These are phyloP conservation scores for Closterium sp. DNA, from an alignment of 139 green algal genomes.

Conservation along the genomic window DNA sequence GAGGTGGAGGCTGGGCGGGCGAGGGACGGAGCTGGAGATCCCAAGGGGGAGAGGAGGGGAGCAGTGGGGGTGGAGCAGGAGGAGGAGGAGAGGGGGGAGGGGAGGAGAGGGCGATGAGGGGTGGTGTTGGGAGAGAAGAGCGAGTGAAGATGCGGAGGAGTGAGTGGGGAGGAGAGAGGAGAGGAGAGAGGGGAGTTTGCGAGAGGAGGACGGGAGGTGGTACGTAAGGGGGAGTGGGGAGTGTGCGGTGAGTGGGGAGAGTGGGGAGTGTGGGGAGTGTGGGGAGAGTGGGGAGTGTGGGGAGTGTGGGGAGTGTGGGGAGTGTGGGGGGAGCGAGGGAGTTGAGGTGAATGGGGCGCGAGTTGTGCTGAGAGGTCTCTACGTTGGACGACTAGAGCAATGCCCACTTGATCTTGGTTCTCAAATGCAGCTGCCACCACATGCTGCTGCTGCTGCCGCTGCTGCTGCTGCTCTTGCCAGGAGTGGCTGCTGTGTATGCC, in stretches of 20 bases:
- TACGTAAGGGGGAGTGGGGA: not conserved
- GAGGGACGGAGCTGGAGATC: not conserved
- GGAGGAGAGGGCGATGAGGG: not conserved
- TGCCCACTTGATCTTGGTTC: no score
- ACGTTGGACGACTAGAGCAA: no score
- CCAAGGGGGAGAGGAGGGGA: not conserved
- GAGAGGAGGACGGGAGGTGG: not conserved
- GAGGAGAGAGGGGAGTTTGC: not conserved
- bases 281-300: not conserved
- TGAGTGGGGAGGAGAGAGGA: not conserved
- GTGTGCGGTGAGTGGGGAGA: no score
- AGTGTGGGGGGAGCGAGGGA: not conserved
- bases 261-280: not conserved
- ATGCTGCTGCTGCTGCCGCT: no score
- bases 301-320: no score
- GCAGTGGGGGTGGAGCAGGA: not conserved
- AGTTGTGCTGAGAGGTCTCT: not conserved
- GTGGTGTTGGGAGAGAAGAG: not conserved
- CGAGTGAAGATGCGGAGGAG: not conserved
- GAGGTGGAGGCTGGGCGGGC: not conserved
- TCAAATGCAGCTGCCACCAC: no score
- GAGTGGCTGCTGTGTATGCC: no score
- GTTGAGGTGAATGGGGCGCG: not conserved
- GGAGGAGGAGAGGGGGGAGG: not conserved
- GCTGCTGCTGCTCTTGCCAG: no score